A percentile compares a stretch with the other conserved stretches of the same genome.
Conservation (phyloP, 441 rosid genomes). For the Adansonia gregorii region DNA sequence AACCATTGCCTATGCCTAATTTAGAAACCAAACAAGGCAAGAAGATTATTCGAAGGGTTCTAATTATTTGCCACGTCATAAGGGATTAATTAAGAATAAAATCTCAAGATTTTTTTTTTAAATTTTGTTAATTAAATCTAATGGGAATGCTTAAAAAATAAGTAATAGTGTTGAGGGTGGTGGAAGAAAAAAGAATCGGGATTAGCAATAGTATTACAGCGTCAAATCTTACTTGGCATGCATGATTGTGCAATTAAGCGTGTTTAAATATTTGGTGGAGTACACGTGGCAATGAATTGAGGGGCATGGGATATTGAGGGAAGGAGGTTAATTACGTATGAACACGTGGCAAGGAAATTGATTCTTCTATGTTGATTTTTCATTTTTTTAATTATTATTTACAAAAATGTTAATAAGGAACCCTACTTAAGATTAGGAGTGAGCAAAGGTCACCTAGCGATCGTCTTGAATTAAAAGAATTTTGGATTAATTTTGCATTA, state of each 20-base stretch:
- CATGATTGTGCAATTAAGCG: slow-evolving; percentile 4
- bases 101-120: not conserved
- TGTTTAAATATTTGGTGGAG: not conserved
- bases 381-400: too few relatives aligned
- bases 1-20: slow-evolving; percentile 40
- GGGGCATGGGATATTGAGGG: not conserved
- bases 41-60: not conserved
- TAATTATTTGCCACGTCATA: slow-evolving; percentile 21
- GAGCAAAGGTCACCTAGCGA: too few relatives aligned
- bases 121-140: too few relatives aligned
- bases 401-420: too few relatives aligned
- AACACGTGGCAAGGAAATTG: not conserved
- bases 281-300: slow-evolving; percentile 12
- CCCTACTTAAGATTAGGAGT: too few relatives aligned
- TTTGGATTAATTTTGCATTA: too few relatives aligned
- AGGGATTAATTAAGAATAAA: not conserved
- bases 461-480: too few relatives aligned
- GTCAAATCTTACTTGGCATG: slow-evolving; percentile 10
- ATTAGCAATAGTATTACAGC: not conserved
- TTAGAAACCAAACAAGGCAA: slow-evolving; percentile 19
- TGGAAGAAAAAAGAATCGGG: slow-evolving; percentile 11
- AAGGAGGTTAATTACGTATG: too few relatives aligned
- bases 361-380: too few relatives aligned
- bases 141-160: too few relatives aligned
- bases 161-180: not conserved